Evolutionary conservation across 192 early-diverging fungal genomes (phyloP).

Genomic region (Coemansia sp.): DNA sequence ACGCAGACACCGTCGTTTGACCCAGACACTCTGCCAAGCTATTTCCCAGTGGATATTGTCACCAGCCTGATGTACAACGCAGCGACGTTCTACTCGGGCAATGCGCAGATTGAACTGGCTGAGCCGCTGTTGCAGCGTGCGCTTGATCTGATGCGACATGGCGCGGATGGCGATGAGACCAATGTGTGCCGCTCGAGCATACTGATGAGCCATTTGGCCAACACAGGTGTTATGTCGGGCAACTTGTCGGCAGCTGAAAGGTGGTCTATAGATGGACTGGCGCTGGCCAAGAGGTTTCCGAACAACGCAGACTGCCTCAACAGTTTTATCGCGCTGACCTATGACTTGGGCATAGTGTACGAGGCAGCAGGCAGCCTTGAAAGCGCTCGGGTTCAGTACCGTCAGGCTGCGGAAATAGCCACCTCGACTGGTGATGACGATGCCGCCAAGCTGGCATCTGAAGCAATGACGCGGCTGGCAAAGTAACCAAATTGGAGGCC

Average conservation of each 20-base stretch:
- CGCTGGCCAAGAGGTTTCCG: constrained; percentile 40
- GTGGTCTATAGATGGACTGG: constrained; percentile 40
- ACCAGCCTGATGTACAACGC: constrained; percentile 53
- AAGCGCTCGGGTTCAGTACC: constrained; percentile 48
- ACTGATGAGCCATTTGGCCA: constrained; percentile 53
- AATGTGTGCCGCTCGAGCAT: constrained; percentile 39
- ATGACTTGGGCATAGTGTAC: constrained; percentile 44
- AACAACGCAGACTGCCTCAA: constrained; percentile 42
- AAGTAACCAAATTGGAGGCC: neutral
- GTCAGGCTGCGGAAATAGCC: constrained; percentile 38
- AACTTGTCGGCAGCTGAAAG: constrained; percentile 37
- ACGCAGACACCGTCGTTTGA: constrained; percentile 42
- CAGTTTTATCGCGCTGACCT: constrained; percentile 51
- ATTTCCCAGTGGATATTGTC: constrained; percentile 40
- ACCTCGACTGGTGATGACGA: constrained; percentile 18
- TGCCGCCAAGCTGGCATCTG: constrained; percentile 22
- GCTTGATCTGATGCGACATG: constrained; percentile 46
- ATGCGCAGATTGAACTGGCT: constrained; percentile 32
- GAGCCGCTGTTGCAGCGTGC: constrained; percentile 48
- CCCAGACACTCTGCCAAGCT: constrained; percentile 38
- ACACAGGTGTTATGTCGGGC: constrained; percentile 26
- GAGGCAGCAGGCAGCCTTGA: constrained; percentile 33
- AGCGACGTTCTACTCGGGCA: constrained; percentile 36
- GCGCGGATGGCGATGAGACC: constrained; percentile 29
- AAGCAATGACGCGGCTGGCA: constrained; percentile 23